Conservation (phyloP, 208 protist species). For the Crithidia sp. region DNA sequence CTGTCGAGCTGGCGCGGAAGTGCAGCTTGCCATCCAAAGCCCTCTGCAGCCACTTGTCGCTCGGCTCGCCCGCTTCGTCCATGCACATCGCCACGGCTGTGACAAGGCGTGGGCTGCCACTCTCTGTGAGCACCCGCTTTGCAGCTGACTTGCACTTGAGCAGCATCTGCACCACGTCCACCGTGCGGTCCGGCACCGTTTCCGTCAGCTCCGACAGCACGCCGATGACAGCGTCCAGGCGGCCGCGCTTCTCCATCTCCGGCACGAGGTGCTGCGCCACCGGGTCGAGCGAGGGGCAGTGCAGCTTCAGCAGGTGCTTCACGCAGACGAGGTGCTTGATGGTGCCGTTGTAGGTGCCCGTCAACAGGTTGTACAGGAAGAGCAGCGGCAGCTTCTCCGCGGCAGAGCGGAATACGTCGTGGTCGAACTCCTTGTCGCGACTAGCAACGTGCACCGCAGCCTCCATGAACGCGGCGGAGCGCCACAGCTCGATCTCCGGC, state of each 20-base stretch:
- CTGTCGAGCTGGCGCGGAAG: constrained; percentile 75
- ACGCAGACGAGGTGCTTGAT: constrained; percentile 82
- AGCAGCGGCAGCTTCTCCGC: constrained; percentile 73
- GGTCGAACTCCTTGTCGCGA: constrained; percentile 79
- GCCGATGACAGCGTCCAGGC: constrained; percentile 71
- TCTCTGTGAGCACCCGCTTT: constrained; percentile 69
- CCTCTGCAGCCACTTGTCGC: constrained; percentile 83
- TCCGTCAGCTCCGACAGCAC: constrained; percentile 85
- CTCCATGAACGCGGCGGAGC: constrained; percentile 80
- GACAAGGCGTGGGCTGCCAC: constrained; percentile 81
- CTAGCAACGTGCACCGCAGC: constrained; percentile 84
- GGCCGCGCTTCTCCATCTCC: constrained; percentile 66
- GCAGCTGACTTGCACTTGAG: constrained; percentile 68
- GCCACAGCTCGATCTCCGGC: constrained; percentile 78
- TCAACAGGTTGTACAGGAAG: constrained; percentile 75
- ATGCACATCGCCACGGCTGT: constrained; percentile 90
- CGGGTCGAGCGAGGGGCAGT: constrained; percentile 64
- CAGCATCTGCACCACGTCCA: constrained; percentile 79
- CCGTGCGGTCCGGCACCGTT: constrained; percentile 50
- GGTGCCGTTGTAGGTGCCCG: constrained; percentile 68
- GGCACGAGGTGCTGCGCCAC: constrained; percentile 68
- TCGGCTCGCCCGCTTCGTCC: constrained; percentile 76
- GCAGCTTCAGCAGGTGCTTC: constrained; percentile 65
- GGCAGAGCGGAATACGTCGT: constrained; percentile 66
- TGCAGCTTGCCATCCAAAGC: constrained; percentile 85